A percentile compares a stretch with the other conserved stretches of the same genome.
phyloP scores from a whole-genome alignment of 805 yeast species.

The Metschnikowia baotianmanensis region DNA sequence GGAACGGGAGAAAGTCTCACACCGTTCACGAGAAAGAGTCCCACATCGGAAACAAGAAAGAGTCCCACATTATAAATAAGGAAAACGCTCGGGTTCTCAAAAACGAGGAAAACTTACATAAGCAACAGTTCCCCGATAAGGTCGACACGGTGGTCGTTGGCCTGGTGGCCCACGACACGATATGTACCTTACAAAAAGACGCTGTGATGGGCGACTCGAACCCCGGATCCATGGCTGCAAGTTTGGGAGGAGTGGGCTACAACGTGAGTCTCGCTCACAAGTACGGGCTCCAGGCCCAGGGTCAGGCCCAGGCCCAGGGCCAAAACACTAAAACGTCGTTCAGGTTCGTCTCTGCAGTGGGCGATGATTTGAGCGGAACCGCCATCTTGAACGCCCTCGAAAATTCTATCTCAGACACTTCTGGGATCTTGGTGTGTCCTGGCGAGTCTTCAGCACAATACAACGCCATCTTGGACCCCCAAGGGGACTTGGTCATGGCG shows the following conservation, averaged over 20 bases:
- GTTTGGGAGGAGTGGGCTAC: constrained; percentile 83
- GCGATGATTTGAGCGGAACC: constrained; percentile 55
- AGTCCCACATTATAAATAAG: too few relatives aligned
- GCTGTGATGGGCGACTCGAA: constrained; percentile 60
- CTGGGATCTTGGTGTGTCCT: constrained; percentile 38
- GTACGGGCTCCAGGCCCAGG: constrained; percentile 22
- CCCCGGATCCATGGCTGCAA: constrained; percentile 57
- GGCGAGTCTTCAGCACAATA: constrained; percentile 61
- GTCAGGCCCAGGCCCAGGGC: constrained; percentile 10
- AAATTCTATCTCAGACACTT: constrained; percentile 25
- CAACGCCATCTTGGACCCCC: constrained; percentile 58
- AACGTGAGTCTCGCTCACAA: constrained; percentile 69
- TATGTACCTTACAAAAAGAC: constrained; percentile 43
- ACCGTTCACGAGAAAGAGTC: too few relatives aligned
- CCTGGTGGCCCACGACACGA: constrained; percentile 72
- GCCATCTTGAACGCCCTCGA: constrained; percentile 32
- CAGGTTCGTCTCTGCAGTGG: constrained; percentile 58
- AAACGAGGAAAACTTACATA: background rate
- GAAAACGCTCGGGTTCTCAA: too few relatives aligned
- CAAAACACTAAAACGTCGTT: constrained; percentile 17
- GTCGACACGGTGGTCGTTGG: constrained; percentile 57
- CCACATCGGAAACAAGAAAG: too few relatives aligned
- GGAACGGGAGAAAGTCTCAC: too few relatives aligned
- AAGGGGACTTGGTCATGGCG: constrained; percentile 69
- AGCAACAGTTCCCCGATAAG: background rate